Conservation (phyloP, 768 basidiomycete genomes). For the Strobilomyces confusus region DNA sequence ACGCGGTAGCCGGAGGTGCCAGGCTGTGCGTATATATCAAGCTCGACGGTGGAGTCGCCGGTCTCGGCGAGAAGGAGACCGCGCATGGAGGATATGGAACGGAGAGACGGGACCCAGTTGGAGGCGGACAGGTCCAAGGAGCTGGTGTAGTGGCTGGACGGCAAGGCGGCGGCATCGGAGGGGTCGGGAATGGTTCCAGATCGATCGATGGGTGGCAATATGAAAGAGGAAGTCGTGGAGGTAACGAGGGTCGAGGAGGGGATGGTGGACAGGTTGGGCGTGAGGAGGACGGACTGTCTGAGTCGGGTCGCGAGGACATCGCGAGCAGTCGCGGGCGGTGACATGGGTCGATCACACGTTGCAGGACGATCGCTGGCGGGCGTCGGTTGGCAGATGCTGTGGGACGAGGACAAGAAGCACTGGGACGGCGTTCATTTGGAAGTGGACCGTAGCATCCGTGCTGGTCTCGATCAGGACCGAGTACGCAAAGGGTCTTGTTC, state of each 20-base stretch:
- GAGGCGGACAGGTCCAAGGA: constrained; percentile 3
- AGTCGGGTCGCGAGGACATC: constrained; percentile 1
- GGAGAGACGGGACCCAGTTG: constrained; percentile 26
- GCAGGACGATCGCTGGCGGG: constrained; percentile 3
- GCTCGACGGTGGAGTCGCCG: constrained; percentile 45
- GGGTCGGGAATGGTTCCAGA: constrained; percentile 11
- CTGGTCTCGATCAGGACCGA: constrained; percentile 15
- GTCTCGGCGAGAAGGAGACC: constrained; percentile 46
- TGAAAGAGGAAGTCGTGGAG: constrained; percentile 25
- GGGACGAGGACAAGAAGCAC: constrained; percentile 6
- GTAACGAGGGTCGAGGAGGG: constrained; percentile 24
- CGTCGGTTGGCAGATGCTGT: constrained; percentile 11
- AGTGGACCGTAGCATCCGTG: constrained; percentile 12
- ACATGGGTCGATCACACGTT: constrained; percentile 16
- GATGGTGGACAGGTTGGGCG: constrained; percentile 25
- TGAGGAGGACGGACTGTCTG: constrained; percentile 17
- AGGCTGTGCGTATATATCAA: constrained; percentile 34
- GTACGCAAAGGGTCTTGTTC: not conserved
- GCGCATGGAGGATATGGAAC: constrained; percentile 40
- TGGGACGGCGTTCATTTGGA: constrained; percentile 20
- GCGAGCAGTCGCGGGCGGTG: not conserved
- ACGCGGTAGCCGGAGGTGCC: constrained; percentile 36
- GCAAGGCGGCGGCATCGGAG: constrained; percentile 22
- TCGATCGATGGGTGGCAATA: constrained; percentile 11
- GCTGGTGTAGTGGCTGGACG: not conserved